Evolutionary conservation across 768 basidiomycete species (phyloP), one percentile per base, ranked within the genome.

Genomic region (Nevesoporus exiguus): DNA sequence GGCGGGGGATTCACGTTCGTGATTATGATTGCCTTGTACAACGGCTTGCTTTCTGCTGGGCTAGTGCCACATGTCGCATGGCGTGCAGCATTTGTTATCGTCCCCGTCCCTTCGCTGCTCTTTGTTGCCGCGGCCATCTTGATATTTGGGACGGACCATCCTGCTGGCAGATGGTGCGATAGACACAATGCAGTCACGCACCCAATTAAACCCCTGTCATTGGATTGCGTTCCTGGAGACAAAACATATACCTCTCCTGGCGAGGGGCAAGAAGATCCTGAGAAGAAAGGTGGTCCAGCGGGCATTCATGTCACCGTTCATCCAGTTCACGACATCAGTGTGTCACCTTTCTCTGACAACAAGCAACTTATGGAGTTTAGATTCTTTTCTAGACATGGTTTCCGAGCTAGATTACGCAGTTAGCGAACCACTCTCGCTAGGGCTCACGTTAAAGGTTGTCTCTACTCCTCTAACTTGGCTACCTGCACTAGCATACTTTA

Each of bases 41-140:
- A 77, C 25, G 64, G 66, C 7, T 62, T 80, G 15, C 51, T 67
- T 14, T 55, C 62, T 0, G 61, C 70, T 22, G 76, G 76, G 0
- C 67, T 81, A 24, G 58, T 67, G 0, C 46, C 72, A 11, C 73
- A 77, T 52, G 57, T 71, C 0, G 78, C 82, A 3, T 85, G 83
- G 83, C 67, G 83, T 42, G 77, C 72, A 4, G 67, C 81, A 1
- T 85, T 83, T 58, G 81, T 70, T 4, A 70, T 80, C 40, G 76
- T 83, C n/a, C 82, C 82, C 3, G 78, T 80, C 0, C 83, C 82
- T 2, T 66, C 78, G 39, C 70, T 85, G 5, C 64, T 83, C 47
- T 41, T 69, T 27, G 71, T 75, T 7, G 80, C 81, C 5, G 3
- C 19, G 1, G 27, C 52, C 22, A 5, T 47, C 46, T 8, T 53